Base-by-base conservation (phyloP, 2,329 filamentous ascomycete genomes). In the Phyllosticta citrichinensis region DNA sequence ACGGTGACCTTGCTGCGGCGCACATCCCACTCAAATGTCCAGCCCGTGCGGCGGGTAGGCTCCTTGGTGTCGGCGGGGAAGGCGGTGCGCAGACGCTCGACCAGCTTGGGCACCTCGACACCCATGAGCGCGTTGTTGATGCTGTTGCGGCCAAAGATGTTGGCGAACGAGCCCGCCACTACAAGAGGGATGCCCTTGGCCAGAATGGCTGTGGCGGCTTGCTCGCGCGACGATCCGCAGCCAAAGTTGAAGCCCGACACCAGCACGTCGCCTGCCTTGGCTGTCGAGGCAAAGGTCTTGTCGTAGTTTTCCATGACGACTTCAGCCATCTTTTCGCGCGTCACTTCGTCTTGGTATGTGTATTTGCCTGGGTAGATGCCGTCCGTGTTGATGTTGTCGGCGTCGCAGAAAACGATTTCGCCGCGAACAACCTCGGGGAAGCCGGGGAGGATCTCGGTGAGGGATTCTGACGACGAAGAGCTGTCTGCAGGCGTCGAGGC, bases 241-340 rank as follows among this genome's bases (percentile, higher is more conserved):
- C 93, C 93, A 70, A 97, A 96, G 78, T 95, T 96, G 78, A 86
- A 94, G 33, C 91, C 91, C 0, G 86, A 77, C 0, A 97, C 91
- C 0, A 97, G 82, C 60, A 97, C 89, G 68, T 97, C 92, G 56
- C 84, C 85, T 0, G 83, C 70, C 65, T 82, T 81, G 54, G 88
- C 86, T 40, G 86, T 78, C 0, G 75, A 73, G 10, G 80, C 73
- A 71, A 97, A 97, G 0, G 78, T 71, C 0, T 81, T 76, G 71
- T 97, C 93, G 76, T 96, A 97, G 80, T 97, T 97, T 71, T 88
- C 83, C 91, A 97, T 97, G 74, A 88, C 92, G 0, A 92, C 91
- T 65, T 88, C 79, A 0, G 91, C 90, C 93, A 97, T 97, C 61
- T 84, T 84, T 63, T 90, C 87, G 0, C 76, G 78, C 0, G 88